Evolutionary conservation across 805 yeast species (phyloP).

Genomic region (Zygoascus flipseniorum): DNA sequence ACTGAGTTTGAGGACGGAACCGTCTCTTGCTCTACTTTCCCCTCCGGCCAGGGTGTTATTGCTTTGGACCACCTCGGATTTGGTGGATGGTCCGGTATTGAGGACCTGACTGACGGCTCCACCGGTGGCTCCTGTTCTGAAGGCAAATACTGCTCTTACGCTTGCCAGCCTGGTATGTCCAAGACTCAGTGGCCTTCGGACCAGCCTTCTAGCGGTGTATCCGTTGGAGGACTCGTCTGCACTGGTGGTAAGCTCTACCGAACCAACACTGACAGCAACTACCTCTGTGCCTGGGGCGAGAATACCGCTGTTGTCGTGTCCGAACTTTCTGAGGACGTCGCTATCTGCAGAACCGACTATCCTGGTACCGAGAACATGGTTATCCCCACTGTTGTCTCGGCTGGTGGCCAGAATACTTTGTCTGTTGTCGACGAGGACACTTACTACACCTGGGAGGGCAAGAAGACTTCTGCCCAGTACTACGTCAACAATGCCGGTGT

Average conservation of each 20-base stretch:
- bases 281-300: conserved; percentile 84
- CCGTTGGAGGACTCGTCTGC: conserved; percentile 91
- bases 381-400: conserved; percentile 74
- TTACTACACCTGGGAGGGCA: conserved; percentile 79
- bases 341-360: conserved; percentile 96
- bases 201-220: conserved; percentile 84
- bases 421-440: conserved; percentile 70
- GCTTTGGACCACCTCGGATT: conserved; percentile 61
- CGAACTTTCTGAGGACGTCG: conserved; percentile 56
- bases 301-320: conserved; percentile 61
- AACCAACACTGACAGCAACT: conserved; percentile 55
- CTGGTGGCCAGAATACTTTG: conserved; percentile 57
- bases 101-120: conserved; percentile 44
- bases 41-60: conserved; percentile 77
- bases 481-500: conserved; percentile 97
- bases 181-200: conserved; percentile 93
- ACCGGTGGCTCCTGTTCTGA: conserved; percentile 62
- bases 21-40: conserved; percentile 59
- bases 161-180: conserved; percentile 98
- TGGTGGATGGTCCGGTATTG: conserved; percentile 81
- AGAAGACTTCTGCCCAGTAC: conserved; percentile 86
- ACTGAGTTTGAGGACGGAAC: conserved; percentile 65
- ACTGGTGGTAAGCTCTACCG: conserved; percentile 76
- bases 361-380: conserved; percentile 99
- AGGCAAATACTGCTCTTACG: conserved; percentile 93